Evolutionary conservation across 768 basidiomycete genomes (phyloP), one percentile per base, ranked within the genome.

Genomic region (Lactarius quietus): DNA sequence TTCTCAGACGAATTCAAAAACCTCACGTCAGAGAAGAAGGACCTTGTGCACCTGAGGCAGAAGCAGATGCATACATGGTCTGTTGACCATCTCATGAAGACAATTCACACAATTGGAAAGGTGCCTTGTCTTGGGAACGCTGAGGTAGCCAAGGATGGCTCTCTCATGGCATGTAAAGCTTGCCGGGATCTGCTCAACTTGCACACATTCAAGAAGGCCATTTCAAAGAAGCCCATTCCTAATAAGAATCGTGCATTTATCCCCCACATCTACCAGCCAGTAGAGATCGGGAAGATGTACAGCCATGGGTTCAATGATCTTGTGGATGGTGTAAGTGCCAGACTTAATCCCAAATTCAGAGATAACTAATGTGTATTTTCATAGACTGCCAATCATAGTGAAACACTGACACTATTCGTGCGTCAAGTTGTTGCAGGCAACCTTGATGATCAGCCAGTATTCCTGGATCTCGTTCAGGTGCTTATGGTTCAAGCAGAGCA

Each of bases 381-480:
- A 26, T 41, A 59, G 58, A 33, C 23, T 0, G 17, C 39, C 9
- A 29, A 17, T 23, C 31, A 28, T 29, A 29, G 26, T 17, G 58
- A 59, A 5, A 59, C 41, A 15, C 29, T 59, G 28, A 23, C n/a
- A 6, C 58, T 23, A 0, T 75, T 63, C 57, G 66, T 70, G 0
- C 26, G 64, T 41, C 72, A 71, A 1, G 72, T 71, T 1, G 48
- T 72, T 0, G 7, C 48, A 29, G 76, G 77, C 4, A 75, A 74
- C 52, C 76, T 69, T 59, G 35, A 66, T 1, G 65, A 72, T 8
- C 31, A 71, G 15, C 51, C 62, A 0, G 75, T 76, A 10, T 74
- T 79, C 57, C 41, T 67, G 9, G 76, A 72, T 0, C 59, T 78
- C 0, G 54, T 79, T 0, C 54, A 75, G 20, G 79, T 76, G 1